Evolutionary conservation across 805 yeast species (phyloP).

Genomic region (Myxozyma monticola): DNA sequence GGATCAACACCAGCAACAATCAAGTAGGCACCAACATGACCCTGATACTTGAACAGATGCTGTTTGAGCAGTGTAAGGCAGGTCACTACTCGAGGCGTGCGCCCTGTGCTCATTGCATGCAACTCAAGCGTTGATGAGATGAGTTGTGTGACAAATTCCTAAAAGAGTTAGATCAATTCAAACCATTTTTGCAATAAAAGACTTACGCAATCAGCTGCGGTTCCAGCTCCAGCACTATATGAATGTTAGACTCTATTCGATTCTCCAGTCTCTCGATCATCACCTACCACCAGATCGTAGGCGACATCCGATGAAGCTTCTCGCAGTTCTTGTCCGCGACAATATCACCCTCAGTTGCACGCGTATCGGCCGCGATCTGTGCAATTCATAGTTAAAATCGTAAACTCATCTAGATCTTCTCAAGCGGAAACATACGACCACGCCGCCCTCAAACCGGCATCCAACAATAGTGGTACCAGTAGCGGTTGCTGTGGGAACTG

Average conservation of each 20-base stretch:
- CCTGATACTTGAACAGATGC: constrained; percentile 94
- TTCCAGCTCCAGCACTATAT: constrained; percentile 94
- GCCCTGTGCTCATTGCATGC: constrained; percentile 77
- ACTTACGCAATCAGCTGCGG: constrained; percentile 88
- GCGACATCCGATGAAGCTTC: constrained; percentile 81
- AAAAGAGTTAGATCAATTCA: neutral
- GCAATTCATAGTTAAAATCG: neutral
- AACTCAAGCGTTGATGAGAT: constrained; percentile 88
- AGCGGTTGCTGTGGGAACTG: constrained; percentile 85
- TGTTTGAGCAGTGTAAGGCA: constrained; percentile 92
- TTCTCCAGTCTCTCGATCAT: neutral
- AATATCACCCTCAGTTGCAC: constrained; percentile 94
- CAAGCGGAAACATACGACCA: constrained; percentile 48
- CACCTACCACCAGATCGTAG: constrained; percentile 65
- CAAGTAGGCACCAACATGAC: constrained; percentile 94
- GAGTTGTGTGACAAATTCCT: constrained; percentile 91
- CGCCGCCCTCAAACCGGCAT: constrained; percentile 89
- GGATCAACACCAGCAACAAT: constrained; percentile 99
- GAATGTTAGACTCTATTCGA: neutral
- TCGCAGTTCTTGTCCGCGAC: constrained; percentile 99
- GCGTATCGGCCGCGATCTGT: constrained; percentile 91
- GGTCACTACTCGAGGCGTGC: constrained; percentile 91
- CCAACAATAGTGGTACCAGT: constrained; percentile 99
- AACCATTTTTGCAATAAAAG: neutral
- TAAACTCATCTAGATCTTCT: neutral